Conservation (phyloP, 495 filamentous ascomycete genomes). For the Podospora australis region DNA sequence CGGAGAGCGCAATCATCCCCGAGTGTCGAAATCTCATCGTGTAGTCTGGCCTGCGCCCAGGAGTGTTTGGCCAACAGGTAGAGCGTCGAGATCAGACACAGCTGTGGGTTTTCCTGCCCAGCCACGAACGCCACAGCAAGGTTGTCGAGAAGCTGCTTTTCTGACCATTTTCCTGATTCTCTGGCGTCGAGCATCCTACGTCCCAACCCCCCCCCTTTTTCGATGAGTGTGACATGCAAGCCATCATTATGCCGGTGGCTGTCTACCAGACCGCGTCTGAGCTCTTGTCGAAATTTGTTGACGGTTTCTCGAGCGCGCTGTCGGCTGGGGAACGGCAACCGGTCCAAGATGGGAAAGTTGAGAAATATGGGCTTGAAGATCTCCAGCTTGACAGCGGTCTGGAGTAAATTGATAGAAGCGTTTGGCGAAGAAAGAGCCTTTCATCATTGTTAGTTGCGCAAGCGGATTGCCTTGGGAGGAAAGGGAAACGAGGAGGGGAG, state of each 20-base stretch:
- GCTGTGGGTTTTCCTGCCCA: slow-evolving; percentile 36
- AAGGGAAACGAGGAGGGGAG: background rate
- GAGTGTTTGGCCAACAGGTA: slow-evolving; percentile 30
- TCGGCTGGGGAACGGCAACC: slow-evolving; percentile 22
- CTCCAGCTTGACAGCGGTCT: slow-evolving; percentile 24
- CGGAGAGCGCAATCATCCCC: background rate
- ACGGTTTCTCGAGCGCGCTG: slow-evolving; percentile 8
- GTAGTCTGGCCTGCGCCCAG: slow-evolving; percentile 8
- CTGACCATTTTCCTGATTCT: slow-evolving; percentile 5
- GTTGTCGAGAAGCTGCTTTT: slow-evolving; percentile 31
- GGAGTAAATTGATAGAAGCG: slow-evolving; percentile 26
- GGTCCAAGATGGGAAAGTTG: slow-evolving; percentile 32
- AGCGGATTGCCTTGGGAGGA: too few relatives aligned
- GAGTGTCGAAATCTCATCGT: background rate
- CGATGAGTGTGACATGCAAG: too few relatives aligned
- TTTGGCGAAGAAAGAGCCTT: slow-evolving; percentile 7
- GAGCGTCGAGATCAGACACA: slow-evolving; percentile 25
- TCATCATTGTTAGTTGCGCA: background rate
- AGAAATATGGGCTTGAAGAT: slow-evolving; percentile 37
- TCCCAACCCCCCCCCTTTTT: too few relatives aligned
- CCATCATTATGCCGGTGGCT: slow-evolving; percentile 5
- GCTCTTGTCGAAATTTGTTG: slow-evolving; percentile 7
- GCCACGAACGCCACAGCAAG: slow-evolving; percentile 30
- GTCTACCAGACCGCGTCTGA: slow-evolving; percentile 5
- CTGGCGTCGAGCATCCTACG: slow-evolving; percentile 10